Conservation (phyloP, 768 basidiomycete species). For the Phanerodontia chrysosporium region DNA sequence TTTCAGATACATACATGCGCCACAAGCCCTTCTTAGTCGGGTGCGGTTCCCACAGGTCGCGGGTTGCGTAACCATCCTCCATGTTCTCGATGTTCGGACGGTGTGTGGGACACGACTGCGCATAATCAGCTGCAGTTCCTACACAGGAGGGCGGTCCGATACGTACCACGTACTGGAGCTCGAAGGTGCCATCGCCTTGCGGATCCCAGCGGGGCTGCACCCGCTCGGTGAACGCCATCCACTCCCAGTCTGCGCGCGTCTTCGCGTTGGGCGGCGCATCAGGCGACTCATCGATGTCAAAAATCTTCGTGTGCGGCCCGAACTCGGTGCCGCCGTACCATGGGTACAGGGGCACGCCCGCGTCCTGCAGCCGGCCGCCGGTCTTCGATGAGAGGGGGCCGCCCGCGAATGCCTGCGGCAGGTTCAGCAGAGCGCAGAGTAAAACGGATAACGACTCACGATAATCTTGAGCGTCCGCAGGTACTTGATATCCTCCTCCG, state of each 20-base stretch:
- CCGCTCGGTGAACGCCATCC: constrained; percentile 24
- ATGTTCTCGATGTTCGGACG: constrained; percentile 8
- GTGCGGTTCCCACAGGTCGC: constrained; percentile 16
- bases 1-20: constrained; percentile 26
- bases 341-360: not conserved
- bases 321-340: constrained; percentile 9
- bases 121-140: not conserved
- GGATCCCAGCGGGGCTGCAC: constrained; percentile 25
- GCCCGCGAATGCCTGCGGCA: not conserved
- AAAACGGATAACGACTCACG: not conserved
- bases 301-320: constrained; percentile 3
- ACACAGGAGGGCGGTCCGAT: too few species aligned
- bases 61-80: constrained; percentile 18
- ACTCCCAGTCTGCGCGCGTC: constrained; percentile 31
- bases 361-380: not conserved
- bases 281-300: constrained; percentile 4
- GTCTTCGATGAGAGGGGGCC: constrained; percentile 1
- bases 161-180: constrained; percentile 36
- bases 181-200: constrained; percentile 30
- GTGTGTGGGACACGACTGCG: constrained; percentile 14
- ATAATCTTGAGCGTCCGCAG: not conserved
- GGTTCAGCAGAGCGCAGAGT: not conserved
- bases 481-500: not conserved
- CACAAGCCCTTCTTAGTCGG: constrained; percentile 18
- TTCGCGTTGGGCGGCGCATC: not conserved